Conservation (phyloP, 148 eudicot species). For the Dianthus caryophyllus region DNA sequence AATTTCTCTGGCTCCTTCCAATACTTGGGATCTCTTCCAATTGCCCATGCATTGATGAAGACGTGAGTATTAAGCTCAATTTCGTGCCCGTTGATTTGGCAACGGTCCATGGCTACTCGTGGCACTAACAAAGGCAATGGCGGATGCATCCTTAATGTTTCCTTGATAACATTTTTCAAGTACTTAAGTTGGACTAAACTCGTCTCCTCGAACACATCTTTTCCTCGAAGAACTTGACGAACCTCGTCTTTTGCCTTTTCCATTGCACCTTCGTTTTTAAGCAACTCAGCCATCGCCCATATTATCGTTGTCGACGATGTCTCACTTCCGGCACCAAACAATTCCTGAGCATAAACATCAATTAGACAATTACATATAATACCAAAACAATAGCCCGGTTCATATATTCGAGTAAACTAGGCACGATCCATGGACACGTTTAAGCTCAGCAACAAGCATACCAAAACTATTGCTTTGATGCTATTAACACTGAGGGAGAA, state of each 20-base stretch:
- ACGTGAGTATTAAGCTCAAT: slow-evolving; percentile 13
- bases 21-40: slow-evolving; percentile 28
- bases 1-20: slow-evolving; percentile 24
- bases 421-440: too few relatives aligned
- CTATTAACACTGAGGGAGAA: slow-evolving; percentile 16
- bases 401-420: too few relatives aligned
- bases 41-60: slow-evolving; percentile 26
- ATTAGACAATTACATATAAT: not conserved
- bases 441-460: too few relatives aligned
- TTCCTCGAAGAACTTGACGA: slow-evolving; percentile 4
- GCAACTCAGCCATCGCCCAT: slow-evolving; percentile 35
- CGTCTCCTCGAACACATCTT: slow-evolving; percentile 1
- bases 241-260: slow-evolving; percentile 28
- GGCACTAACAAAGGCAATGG: slow-evolving; percentile 27
- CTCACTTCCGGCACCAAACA: slow-evolving; percentile 30
- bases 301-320: slow-evolving; percentile 26
- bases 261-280: slow-evolving; percentile 29
- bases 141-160: slow-evolving; percentile 31
- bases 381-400: not conserved
- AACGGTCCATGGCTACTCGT: slow-evolving; percentile 12
- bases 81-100: slow-evolving; percentile 14
- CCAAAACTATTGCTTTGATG: slow-evolving; percentile 25
- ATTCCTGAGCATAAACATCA: not conserved
- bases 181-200: slow-evolving; percentile 19
- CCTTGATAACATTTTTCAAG: slow-evolving; percentile 25